Evolutionary conservation across 108 stramenopile species (phyloP).

Genomic region (Mediolabrus comicus): DNA sequence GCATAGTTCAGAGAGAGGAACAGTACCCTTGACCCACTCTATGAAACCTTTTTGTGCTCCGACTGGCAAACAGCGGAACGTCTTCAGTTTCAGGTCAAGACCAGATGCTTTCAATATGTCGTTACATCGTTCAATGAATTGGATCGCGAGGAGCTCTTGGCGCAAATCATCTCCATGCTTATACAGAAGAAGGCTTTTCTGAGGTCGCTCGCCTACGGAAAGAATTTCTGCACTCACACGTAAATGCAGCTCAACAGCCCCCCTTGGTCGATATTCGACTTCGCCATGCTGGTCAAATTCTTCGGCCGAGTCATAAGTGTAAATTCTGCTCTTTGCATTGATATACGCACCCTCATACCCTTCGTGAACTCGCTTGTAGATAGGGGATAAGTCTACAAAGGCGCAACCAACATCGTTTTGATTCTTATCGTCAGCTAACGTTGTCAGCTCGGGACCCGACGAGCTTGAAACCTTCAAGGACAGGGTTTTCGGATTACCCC

Average conservation of each 20-base stretch:
- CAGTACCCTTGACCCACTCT: slow-evolving; percentile 84
- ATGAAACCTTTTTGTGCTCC: slow-evolving; percentile 76
- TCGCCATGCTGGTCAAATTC: slow-evolving; percentile 78
- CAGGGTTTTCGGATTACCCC: slow-evolving; percentile 79
- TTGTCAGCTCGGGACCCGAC: slow-evolving; percentile 24
- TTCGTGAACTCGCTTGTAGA: slow-evolving; percentile 46
- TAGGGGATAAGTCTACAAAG: slow-evolving; percentile 61
- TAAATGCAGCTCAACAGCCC: slow-evolving; percentile 52
- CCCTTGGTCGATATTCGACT: slow-evolving; percentile 14
- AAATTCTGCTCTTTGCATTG: slow-evolving; percentile 12
- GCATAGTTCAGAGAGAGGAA: slow-evolving; percentile 83
- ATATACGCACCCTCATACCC: neutral
- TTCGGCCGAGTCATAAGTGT: slow-evolving; percentile 26
- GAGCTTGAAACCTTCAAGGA: slow-evolving; percentile 52
- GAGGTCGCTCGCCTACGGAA: slow-evolving; percentile 20
- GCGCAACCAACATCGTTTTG: slow-evolving; percentile 55
- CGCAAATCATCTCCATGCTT: slow-evolving; percentile 88
- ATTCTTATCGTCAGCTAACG: slow-evolving; percentile 12
- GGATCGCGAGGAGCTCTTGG: slow-evolving; percentile 83
- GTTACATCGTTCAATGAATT: slow-evolving; percentile 79
- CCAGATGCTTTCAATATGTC: slow-evolving; percentile 71
- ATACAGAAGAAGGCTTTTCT: slow-evolving; percentile 76
- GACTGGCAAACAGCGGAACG: slow-evolving; percentile 79
- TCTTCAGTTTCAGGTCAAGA: slow-evolving; percentile 79
- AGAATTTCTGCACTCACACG: slow-evolving; percentile 52